Percentiles rank a stretch among this genome's conserved stretches.
Conservation (phyloP, 1,284 basidiomycete genomes). For the Porodaedalea pini region DNA sequence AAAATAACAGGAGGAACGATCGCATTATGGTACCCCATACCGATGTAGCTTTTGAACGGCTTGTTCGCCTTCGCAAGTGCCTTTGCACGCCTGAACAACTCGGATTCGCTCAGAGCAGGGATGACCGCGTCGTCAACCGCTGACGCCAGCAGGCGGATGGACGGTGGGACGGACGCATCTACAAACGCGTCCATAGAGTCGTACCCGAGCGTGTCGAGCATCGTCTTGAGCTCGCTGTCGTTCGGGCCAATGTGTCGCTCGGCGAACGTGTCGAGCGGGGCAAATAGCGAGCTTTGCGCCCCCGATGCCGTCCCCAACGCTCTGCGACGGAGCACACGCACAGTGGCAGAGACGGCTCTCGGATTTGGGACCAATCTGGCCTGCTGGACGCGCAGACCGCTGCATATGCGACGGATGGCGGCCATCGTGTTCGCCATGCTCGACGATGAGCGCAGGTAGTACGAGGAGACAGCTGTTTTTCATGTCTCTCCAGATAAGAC, state of each 20-base stretch:
- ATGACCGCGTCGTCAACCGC: constrained; percentile 68
- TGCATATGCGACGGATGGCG: constrained; percentile 9
- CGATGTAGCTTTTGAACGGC: constrained; percentile 89
- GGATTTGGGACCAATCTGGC: neutral
- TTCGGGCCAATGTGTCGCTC: constrained; percentile 90
- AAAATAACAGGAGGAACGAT: constrained; percentile 92
- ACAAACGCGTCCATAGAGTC: constrained; percentile 86
- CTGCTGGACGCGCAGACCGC: constrained; percentile 2
- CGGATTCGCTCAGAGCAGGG: constrained; percentile 78
- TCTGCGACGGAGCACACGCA: neutral
- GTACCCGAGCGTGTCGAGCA: constrained; percentile 82
- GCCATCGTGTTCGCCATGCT: constrained; percentile 7
- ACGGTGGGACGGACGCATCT: constrained; percentile 70
- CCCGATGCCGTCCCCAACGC: neutral
- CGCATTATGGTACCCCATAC: constrained; percentile 96
- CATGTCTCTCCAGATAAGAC: constrained; percentile 7
- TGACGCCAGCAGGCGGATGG: constrained; percentile 68
- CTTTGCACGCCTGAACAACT: constrained; percentile 76
- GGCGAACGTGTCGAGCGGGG: constrained; percentile 82
- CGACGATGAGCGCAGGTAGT: neutral
- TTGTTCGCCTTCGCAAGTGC: constrained; percentile 78
- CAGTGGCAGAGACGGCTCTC: neutral
- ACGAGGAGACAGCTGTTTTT: neutral
- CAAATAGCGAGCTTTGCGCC: constrained; percentile 51
- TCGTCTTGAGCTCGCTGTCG: constrained; percentile 65